Base-by-base conservation (phyloP, 2,329 filamentous ascomycete genomes). In the Aureobasidium sp. region DNA sequence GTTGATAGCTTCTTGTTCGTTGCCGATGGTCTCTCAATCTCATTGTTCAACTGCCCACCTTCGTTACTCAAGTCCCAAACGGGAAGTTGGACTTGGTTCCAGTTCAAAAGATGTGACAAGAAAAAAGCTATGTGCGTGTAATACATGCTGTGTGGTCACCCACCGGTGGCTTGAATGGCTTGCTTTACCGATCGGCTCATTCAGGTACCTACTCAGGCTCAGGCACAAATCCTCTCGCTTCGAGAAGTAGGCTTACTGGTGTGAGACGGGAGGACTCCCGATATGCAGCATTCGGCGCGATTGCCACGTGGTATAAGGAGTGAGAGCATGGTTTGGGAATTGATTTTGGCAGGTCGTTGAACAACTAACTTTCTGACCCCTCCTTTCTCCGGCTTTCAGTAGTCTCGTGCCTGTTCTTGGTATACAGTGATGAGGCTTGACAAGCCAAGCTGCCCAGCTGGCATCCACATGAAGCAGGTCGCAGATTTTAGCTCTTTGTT, bases 281-380 rank as follows among this genome's bases (percentile, higher is more conserved):
- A 16, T 29, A 55, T 55, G 52, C 52, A 55, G n/a, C 29, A 55
- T 55, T 55, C 52, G 52, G 52, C 29, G 39, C 52, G 52, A 55
- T 3, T 55, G n/a, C 39, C 52, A 55, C 27, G 52, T 55, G 52
- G 52, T 27, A 55, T 55, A 41, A 37, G 34, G 29, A 29, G 39
- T 5, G 13, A 25, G 3, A 13, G 16, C 29, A 21, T 42, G 16
- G 3, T 55, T 10, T 34, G 6, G 52, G 29, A 30, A 44, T 3
- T 32, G 39, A 55, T 55, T 21, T 21, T 44, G 27, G 39, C 39
- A 55, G 29, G 52, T 55, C 37, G 39, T 44, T 34, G 34, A 25
- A 55, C 10, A 32, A 55, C 39, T 34, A 9, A 55, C 29, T 55
- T 44, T 39, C 15, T 15, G 27, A 34, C 52, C 52, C 52, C 52